Evolutionary conservation across 768 basidiomycete species (phyloP).

Genomic region (Trametes cinnabarina): DNA sequence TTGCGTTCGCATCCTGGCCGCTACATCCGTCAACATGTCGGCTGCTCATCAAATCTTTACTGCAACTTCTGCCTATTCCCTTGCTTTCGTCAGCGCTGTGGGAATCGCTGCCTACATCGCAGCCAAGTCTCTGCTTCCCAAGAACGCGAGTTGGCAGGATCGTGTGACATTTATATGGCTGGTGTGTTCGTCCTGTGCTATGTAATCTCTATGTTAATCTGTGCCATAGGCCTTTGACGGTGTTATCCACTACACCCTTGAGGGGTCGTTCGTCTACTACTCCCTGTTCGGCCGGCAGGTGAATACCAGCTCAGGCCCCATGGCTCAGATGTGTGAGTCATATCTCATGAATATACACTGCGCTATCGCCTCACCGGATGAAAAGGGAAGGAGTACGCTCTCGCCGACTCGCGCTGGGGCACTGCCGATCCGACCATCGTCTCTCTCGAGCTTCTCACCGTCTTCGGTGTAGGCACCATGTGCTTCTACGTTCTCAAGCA

Average conservation of each 20-base stretch:
- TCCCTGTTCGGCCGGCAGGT: constrained; percentile 74
- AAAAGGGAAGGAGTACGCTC: constrained; percentile 78
- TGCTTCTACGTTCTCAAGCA: constrained; percentile 71
- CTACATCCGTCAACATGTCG: constrained; percentile 11
- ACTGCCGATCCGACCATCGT: constrained; percentile 75
- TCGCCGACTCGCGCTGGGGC: constrained; percentile 83
- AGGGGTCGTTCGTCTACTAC: constrained; percentile 78
- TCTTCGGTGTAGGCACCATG: constrained; percentile 72
- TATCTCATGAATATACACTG: neutral
- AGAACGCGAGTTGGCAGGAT: constrained; percentile 62
- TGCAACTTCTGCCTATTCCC: constrained; percentile 59
- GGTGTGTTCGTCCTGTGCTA: constrained; percentile 38
- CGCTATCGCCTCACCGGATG: neutral
- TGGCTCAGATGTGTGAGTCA: constrained; percentile 71
- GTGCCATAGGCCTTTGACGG: constrained; percentile 67
- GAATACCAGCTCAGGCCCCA: constrained; percentile 61
- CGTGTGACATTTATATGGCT: constrained; percentile 76
- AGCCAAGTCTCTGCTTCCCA: constrained; percentile 58
- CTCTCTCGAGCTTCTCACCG: constrained; percentile 80
- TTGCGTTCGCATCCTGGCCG: neutral
- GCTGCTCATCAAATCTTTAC: constrained; percentile 44
- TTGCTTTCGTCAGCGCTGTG: constrained; percentile 55
- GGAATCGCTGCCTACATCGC: constrained; percentile 51
- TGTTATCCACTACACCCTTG: constrained; percentile 74
- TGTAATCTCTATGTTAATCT: neutral